Percentiles rank a stretch among this genome's conserved stretches.
Evolutionary conservation across 225 moss, liverwort and hornwort species (phyloP).

Genomic region (Pseudisothecium myosuroides): DNA sequence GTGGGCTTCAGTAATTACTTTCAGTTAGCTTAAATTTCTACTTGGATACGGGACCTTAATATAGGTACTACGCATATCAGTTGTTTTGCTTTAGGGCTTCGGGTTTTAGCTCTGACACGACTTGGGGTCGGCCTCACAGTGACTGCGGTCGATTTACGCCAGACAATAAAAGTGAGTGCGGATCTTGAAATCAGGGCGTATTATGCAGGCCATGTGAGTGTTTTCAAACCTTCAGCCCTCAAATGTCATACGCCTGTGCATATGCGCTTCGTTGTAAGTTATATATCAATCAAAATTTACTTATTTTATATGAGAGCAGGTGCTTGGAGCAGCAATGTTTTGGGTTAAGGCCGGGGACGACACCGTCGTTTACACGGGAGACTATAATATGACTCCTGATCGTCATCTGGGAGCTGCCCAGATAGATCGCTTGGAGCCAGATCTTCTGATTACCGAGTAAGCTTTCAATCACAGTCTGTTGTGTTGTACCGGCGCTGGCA

Average conservation of each 20-base stretch:
- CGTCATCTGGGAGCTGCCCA: constrained; percentile 96
- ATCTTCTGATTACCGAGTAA: constrained; percentile 93
- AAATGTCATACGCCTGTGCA: background rate
- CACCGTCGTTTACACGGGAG: constrained; percentile 91
- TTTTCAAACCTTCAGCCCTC: background rate
- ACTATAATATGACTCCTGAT: constrained; percentile 99
- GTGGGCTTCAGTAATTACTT: background rate
- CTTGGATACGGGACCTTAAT: background rate
- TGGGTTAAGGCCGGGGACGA: constrained; percentile 86
- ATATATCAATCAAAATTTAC: background rate
- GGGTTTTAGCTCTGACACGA: background rate
- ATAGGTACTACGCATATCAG: background rate
- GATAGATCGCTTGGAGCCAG: constrained; percentile 91
- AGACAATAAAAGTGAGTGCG: constrained; percentile 65
- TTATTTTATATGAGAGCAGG: constrained; percentile 27
- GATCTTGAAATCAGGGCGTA: constrained; percentile 88
- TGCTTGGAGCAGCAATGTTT: constrained; percentile 98
- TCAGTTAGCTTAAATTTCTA: background rate
- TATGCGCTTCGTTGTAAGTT: background rate
- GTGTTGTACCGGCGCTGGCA: background rate
- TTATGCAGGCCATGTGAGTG: constrained; percentile 95
- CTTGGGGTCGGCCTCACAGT: constrained; percentile 35
- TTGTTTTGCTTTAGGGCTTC: background rate
- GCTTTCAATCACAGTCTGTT: background rate
- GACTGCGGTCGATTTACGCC: constrained; percentile 85